These are phyloP conservation scores for Trichoderma sp. DNA, from an alignment of 2,329 filamentous ascomycete genomes.

Conservation along the genomic window DNA sequence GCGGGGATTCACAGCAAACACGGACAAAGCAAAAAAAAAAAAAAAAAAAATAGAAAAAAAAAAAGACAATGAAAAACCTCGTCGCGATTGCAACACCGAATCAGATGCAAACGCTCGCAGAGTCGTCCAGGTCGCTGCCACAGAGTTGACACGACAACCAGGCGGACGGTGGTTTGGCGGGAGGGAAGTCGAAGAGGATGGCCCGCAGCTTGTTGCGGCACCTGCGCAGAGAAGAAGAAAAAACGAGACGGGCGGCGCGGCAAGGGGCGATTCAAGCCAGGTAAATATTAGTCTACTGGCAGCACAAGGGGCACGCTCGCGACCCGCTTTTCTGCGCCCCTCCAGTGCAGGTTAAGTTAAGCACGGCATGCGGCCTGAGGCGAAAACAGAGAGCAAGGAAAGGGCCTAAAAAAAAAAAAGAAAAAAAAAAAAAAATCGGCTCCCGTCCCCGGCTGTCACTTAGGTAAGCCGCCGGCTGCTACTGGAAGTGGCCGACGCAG, in stretches of 20 bases:
- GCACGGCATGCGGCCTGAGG: slow-evolving; percentile 16
- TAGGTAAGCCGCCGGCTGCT: slow-evolving; percentile 18
- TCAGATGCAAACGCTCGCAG: neutral
- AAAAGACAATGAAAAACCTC: neutral
- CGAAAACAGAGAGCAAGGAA: neutral
- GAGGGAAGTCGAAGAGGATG: slow-evolving; percentile 15
- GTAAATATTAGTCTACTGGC: neutral
- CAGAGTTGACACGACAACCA: slow-evolving; percentile 25
- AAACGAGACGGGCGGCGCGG: slow-evolving; percentile 21
- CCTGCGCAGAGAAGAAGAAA: slow-evolving; percentile 21
- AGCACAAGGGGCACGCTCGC: neutral
- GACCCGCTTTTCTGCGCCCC: slow-evolving; percentile 16
- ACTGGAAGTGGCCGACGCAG: neutral
- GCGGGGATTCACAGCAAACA: slow-evolving; percentile 5
- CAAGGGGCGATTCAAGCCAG: slow-evolving; percentile 14
- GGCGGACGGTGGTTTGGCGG: slow-evolving; percentile 17
- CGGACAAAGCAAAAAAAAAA: neutral
- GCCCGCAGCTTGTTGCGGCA: slow-evolving; percentile 21
- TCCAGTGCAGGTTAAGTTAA: slow-evolving; percentile 6
- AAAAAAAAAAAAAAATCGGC: neutral
- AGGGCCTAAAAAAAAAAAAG: neutral
- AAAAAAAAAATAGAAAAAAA: neutral
- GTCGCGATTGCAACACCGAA: slow-evolving; percentile 18
- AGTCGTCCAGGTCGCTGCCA: slow-evolving; percentile 15
- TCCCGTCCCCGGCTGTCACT: neutral